Evolutionary conservation across 176 grass and related monocot genomes (phyloP).

Genomic region (Juncus inflexus): DNA sequence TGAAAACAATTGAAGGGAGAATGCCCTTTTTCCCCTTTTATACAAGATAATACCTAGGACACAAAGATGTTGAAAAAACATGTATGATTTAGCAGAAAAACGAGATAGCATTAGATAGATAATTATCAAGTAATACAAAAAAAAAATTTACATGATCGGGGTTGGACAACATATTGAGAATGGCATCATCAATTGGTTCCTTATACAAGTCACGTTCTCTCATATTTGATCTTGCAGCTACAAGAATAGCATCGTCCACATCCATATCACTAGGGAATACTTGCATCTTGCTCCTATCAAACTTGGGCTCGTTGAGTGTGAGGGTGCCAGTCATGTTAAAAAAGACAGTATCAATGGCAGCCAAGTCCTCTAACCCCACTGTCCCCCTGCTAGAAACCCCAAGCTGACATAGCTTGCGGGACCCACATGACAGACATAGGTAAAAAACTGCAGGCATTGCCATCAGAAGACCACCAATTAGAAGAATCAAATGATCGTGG

Average conservation of each 20-base stretch:
- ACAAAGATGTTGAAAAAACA: neutral
- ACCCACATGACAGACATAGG: conserved; percentile 2
- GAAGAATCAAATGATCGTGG: neutral
- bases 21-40: conserved; percentile 40
- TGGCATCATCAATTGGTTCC: conserved; percentile 35
- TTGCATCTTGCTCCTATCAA: conserved; percentile 32
- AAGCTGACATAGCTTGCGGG: neutral
- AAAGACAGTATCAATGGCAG: conserved; percentile 10
- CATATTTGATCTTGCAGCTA: conserved; percentile 42
- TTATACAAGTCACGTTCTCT: conserved; percentile 33
- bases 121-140: conserved; percentile 13
- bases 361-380: conserved; percentile 20
- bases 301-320: conserved; percentile 23
- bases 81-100: neutral
- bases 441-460: conserved; percentile 15
- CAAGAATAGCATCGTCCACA: conserved; percentile 30
- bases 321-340: conserved; percentile 23
- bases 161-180: conserved; percentile 37
- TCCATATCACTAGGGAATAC: conserved; percentile 28
- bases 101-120: neutral
- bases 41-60: conserved; percentile 25
- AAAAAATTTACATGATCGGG: conserved; percentile 38
- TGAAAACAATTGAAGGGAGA: conserved; percentile 34
- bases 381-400: conserved; percentile 18
- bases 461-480: conserved; percentile 15